Percentiles rank a stretch among this genome's conserved stretches.
Conservation (phyloP, 2,329 filamentous ascomycete genomes). For the Fusarium austroafricanum region DNA sequence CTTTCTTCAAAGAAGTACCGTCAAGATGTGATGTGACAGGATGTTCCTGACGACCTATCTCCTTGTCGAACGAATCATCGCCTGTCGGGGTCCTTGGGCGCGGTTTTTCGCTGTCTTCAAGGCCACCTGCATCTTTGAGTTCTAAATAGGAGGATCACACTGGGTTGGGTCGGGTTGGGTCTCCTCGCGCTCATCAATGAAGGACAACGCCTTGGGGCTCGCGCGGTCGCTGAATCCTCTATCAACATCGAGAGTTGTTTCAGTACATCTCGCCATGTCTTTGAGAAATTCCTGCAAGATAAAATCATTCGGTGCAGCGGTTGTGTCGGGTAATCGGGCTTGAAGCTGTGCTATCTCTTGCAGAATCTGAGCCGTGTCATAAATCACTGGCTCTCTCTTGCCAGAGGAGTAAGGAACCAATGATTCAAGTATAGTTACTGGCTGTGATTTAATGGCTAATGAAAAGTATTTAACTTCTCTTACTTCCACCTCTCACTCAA, state of each 20-base stretch:
- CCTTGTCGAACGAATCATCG: neutral
- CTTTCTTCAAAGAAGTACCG: no score
- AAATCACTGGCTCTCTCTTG: no score
- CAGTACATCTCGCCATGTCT: constrained; percentile 21
- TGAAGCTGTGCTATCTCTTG: constrained; percentile 13
- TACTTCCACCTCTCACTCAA: no score
- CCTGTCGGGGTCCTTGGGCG: rapidly evolving
- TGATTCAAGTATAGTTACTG: no score
- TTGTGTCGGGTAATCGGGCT: neutral
- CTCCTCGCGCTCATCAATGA: neutral
- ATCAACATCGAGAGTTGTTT: neutral
- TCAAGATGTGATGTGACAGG: no score
- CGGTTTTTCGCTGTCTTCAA: rapidly evolving
- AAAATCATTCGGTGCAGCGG: neutral
- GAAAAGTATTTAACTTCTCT: no score
- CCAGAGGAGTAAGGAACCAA: no score
- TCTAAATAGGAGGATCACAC: rapidly evolving
- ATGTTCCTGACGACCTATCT: no score
- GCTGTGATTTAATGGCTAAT: no score
- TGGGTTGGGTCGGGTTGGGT: rapidly evolving
- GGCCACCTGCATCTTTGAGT: rapidly evolving
- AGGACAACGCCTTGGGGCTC: neutral
- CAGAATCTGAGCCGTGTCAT: constrained; percentile 12
- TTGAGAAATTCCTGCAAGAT: constrained; percentile 18
- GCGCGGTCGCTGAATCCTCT: neutral